A percentile compares a stretch with the other conserved stretches of the same genome.
Evolutionary conservation across 1,284 basidiomycete genomes (phyloP).

Genomic region (Mycosarcoma mackinlayi): DNA sequence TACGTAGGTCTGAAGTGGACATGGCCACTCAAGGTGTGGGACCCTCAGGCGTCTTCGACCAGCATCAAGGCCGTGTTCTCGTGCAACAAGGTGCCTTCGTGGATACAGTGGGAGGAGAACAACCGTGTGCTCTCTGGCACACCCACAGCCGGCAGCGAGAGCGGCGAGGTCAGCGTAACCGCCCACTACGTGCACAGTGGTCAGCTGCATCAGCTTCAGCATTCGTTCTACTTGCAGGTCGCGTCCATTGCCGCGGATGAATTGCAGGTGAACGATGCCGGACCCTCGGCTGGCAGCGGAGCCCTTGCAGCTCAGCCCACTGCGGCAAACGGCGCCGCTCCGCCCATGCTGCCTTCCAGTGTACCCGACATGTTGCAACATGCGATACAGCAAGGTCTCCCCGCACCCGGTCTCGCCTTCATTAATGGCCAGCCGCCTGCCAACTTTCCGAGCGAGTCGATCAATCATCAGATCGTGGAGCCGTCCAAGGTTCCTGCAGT

Average conservation of each 20-base stretch:
- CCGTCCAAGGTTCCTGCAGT: slow-evolving; percentile 58
- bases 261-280: slow-evolving; percentile 30
- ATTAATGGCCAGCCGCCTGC: slow-evolving; percentile 47
- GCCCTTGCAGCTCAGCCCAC: slow-evolving; percentile 19
- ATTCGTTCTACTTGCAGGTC: slow-evolving; percentile 61
- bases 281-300: slow-evolving; percentile 18
- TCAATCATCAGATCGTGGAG: slow-evolving; percentile 60
- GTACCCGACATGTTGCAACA: slow-evolving; percentile 26
- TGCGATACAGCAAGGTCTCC: slow-evolving; percentile 19
- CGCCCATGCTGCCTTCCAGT: slow-evolving; percentile 4
- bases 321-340: slow-evolving; percentile 2
- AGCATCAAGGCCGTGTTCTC: slow-evolving; percentile 79
- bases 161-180: slow-evolving; percentile 58
- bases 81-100: slow-evolving; percentile 82
- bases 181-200: slow-evolving; percentile 59
- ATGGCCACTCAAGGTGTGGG: slow-evolving; percentile 95
- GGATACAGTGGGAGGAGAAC: slow-evolving; percentile 85
- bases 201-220: slow-evolving; percentile 62
- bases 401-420: slow-evolving; percentile 34
- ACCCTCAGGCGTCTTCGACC: slow-evolving; percentile 77
- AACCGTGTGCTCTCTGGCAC: slow-evolving; percentile 58
- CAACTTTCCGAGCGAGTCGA: slow-evolving; percentile 49
- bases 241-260: slow-evolving; percentile 42
- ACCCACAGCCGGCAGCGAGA: slow-evolving; percentile 47
- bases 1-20: slow-evolving; percentile 79